Percentiles rank a stretch among this genome's conserved stretches.
Conservation (phyloP, 352 stramenopile genomes). For the Pythium apleroticum region DNA sequence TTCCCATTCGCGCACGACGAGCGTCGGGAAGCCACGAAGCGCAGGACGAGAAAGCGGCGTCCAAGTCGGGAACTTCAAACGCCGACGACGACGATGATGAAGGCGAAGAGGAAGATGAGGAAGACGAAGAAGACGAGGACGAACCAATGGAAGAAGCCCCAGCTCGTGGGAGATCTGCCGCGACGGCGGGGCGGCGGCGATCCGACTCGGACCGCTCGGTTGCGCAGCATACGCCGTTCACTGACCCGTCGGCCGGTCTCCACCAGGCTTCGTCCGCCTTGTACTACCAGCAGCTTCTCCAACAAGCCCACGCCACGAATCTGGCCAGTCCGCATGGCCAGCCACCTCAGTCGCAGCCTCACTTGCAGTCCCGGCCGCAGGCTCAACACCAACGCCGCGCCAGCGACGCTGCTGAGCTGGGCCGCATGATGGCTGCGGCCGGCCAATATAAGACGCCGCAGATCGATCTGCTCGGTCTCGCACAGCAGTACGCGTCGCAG, state of each 20-base stretch:
- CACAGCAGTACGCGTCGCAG: constrained; percentile 22
- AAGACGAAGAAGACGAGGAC: constrained; percentile 14
- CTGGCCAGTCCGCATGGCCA: constrained; percentile 12
- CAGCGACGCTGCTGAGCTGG: not conserved
- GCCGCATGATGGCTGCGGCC: not conserved
- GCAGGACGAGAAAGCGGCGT: constrained; percentile 19
- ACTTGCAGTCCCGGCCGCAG: not conserved
- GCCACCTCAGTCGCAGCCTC: not conserved
- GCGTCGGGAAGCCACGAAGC: constrained; percentile 11
- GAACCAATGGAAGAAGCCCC: not conserved
- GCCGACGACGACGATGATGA: constrained; percentile 18
- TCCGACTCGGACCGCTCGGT: constrained; percentile 9
- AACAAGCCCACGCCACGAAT: constrained; percentile 16
- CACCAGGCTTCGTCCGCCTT: constrained; percentile 7
- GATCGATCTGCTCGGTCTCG: constrained; percentile 13
- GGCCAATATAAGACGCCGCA: constrained; percentile 3
- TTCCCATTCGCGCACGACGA: constrained; percentile 52
- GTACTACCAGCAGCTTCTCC: constrained; percentile 27
- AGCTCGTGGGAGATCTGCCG: not conserved
- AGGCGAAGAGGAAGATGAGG: constrained; percentile 16
- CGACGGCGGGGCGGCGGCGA: constrained; percentile 1
- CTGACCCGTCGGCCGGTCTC: not conserved
- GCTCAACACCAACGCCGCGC: not conserved
- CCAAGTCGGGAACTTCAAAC: constrained; percentile 5
- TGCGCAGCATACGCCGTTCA: not conserved